phyloP scores from a whole-genome alignment of 306 rosid genomes.

The Argentina anserina region DNA sequence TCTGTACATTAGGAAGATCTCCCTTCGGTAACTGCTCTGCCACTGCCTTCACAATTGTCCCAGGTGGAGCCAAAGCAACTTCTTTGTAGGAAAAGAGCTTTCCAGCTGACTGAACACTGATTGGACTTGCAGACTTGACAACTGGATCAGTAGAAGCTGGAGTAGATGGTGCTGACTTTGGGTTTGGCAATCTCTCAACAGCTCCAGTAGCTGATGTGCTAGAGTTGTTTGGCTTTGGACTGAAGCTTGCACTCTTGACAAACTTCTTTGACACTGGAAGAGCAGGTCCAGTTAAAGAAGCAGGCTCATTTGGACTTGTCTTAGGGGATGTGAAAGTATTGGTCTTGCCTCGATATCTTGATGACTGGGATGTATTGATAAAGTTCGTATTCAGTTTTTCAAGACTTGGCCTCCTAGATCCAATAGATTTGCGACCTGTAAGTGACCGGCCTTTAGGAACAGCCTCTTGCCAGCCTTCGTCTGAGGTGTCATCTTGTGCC shows the following conservation, averaged over 20 bases:
- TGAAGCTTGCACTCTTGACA: conserved; percentile 75
- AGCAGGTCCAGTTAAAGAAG: conserved; percentile 43
- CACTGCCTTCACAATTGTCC: conserved; percentile 91
- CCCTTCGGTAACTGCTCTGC: conserved; percentile 66
- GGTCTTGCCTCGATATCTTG: conserved; percentile 66
- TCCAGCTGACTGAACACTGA: conserved; percentile 68
- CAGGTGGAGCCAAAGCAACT: conserved; percentile 98
- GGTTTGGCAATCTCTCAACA: conserved; percentile 47
- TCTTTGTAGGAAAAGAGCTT: conserved; percentile 92
- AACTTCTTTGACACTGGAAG: conserved; percentile 51
- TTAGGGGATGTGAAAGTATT: conserved; percentile 51
- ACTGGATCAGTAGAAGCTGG: conserved; percentile 57
- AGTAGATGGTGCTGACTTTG: conserved; percentile 70
- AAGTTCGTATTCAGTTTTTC: conserved; percentile 82
- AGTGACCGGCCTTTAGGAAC: conserved; percentile 83
- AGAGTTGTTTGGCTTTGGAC: conserved; percentile 55
- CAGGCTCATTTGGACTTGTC: conserved; percentile 52
- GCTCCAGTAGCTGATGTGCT: conserved; percentile 33
- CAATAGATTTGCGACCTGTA: conserved; percentile 65
- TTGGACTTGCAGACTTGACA: conserved; percentile 41
- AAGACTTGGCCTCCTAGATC: conserved; percentile 84
- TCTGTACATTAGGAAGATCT: conserved; percentile 35
- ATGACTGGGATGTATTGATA: conserved; percentile 59
- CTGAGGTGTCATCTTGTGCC: conserved; percentile 57
- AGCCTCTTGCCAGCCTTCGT: conserved; percentile 99